Base-by-base conservation (phyloP, 306 rosid species). In the Pterocarpus santalinus region DNA sequence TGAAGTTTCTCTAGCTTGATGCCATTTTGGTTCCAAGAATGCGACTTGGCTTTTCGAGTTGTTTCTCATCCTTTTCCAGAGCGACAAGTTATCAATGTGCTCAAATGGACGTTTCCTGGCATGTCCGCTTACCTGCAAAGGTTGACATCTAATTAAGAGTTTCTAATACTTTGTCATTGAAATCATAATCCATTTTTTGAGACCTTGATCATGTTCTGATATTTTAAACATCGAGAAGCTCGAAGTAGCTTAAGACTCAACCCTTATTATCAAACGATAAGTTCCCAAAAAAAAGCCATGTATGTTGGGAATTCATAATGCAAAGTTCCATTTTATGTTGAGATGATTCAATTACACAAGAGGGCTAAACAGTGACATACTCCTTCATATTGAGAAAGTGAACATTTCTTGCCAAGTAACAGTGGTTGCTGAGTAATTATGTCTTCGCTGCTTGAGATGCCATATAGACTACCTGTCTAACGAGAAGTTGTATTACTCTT, bases 61-160 rank as follows among this genome's bases (percentile, higher is more conserved):
- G 46, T 52, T 71, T 69, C 77, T 44, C 75, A 74, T 22, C 63
- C 81, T 80, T 30, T 82, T 77, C 66, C 80, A 79, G 73, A 49
- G 6, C 34, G 55, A 30, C 51, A 28, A 44, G 53, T 80, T 81
- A 66, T 74, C 79, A 70, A 58, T 34, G 35, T 62, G 68, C 80
- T 87, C 88, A 78, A 80, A 67, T 46, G 87, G 85, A 30, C 89
- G 90, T 84, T 87, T 91, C 66, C 86, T 81, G 51, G 57, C 80
- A 72, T 76, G 80, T 80, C 66, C 80, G 14, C 57, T 69, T 1
- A 76, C 73, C 85, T 82, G 88, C 60, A 82, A 64, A 41, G 75
- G 77, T 30, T 41, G 22, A 41, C 34, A 32, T 57, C 36, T 55
- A 15, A 56, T 55, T 2, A 10, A 22, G 74, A 36, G 34, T 41